Evolutionary conservation across 1,284 basidiomycete genomes (phyloP).

Genomic region (Tausonia pullulans): DNA sequence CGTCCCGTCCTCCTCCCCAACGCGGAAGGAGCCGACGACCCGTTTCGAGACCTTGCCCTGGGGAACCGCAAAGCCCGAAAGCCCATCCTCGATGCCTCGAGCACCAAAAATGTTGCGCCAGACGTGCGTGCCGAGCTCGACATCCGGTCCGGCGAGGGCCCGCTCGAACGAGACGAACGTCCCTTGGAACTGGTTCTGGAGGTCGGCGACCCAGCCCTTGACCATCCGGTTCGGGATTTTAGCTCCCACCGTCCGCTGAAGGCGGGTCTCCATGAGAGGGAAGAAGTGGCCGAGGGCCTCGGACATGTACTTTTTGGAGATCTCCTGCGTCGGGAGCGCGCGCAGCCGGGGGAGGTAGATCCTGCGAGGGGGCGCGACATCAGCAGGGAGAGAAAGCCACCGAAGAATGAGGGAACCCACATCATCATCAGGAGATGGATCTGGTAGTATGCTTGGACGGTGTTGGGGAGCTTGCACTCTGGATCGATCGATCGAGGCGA

Average conservation of each 20-base stretch:
- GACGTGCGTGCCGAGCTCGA: constrained; percentile 70
- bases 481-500: background rate
- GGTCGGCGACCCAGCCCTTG: constrained; percentile 73
- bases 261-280: constrained; percentile 82
- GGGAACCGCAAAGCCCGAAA: constrained; percentile 9
- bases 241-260: constrained; percentile 61
- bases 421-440: constrained; percentile 83
- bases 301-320: constrained; percentile 42
- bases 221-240: constrained; percentile 68
- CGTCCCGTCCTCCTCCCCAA: constrained; percentile 7
- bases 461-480: constrained; percentile 82
- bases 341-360: constrained; percentile 59
- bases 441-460: constrained; percentile 97
- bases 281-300: constrained; percentile 93
- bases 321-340: constrained; percentile 52
- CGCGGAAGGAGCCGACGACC: constrained; percentile 3
- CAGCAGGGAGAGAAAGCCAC: background rate
- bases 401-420: background rate
- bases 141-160: constrained; percentile 57
- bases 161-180: constrained; percentile 71
- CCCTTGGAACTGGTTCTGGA: constrained; percentile 88
- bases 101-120: constrained; percentile 89
- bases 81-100: constrained; percentile 42
- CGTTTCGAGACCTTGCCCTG: constrained; percentile 20
- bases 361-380: background rate